A percentile compares a stretch with the other conserved stretches of the same genome.
These are phyloP conservation scores for Mycena rebaudengoi DNA, from an alignment of 768 basidiomycete genomes.

Conservation along the genomic window DNA sequence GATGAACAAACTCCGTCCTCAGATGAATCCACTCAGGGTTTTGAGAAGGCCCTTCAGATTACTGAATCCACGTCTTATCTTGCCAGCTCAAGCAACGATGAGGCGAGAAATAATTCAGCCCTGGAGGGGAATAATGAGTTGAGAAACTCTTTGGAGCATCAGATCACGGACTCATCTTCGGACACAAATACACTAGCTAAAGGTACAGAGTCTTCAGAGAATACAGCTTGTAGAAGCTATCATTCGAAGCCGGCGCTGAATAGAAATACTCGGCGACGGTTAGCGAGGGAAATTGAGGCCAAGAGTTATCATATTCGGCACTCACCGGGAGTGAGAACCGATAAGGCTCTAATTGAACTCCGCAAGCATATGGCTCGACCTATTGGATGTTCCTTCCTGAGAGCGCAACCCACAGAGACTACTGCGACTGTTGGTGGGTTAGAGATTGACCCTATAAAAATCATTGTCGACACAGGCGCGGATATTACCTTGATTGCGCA, in stretches of 20 bases:
- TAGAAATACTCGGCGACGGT: background rate
- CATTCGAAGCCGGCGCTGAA: conserved; percentile 3
- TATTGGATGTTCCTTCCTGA: conserved; percentile 42
- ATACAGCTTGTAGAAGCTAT: background rate
- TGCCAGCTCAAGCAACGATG: no score
- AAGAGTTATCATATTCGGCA: background rate
- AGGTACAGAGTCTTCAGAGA: no score
- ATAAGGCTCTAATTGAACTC: conserved; percentile 20
- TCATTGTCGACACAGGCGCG: no score
- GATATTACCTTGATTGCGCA: no score
- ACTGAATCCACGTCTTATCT: no score
- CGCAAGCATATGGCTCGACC: conserved; percentile 30
- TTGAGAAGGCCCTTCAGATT: conserved; percentile 21
- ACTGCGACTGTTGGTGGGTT: conserved; percentile 15
- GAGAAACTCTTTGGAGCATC: no score
- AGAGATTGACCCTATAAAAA: no score
- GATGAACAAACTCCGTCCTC: conserved; percentile 19
- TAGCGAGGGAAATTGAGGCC: conserved; percentile 5
- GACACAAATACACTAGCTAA: no score
- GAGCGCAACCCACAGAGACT: conserved; percentile 29
- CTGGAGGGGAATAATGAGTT: background rate
- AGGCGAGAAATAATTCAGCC: background rate
- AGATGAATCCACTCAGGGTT: conserved; percentile 15
- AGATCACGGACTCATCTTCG: no score
- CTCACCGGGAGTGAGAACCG: background rate